phyloP scores from a whole-genome alignment of 768 basidiomycete genomes.

The Lyophyllum atratum region DNA sequence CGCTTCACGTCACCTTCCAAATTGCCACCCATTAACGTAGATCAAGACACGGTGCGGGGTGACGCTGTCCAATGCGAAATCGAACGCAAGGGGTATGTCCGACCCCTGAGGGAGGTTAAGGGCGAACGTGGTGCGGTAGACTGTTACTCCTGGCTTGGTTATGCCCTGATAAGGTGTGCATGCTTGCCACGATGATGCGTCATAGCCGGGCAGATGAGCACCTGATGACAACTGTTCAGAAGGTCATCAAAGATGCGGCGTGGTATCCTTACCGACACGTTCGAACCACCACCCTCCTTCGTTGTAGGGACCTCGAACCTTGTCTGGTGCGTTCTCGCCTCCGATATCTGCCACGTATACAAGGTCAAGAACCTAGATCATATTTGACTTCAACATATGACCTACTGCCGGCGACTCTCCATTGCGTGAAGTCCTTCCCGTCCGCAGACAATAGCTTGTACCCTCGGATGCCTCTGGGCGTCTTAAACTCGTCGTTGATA shows the following conservation, averaged over 20 bases:
- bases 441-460: slow-evolving; percentile 47
- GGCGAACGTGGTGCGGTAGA: slow-evolving; percentile 62
- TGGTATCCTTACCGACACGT: slow-evolving; percentile 40
- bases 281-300: slow-evolving; percentile 61
- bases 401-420: slow-evolving; percentile 43
- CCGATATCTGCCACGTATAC: slow-evolving; percentile 29
- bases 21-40: slow-evolving; percentile 76
- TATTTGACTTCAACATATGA: neutral
- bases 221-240: slow-evolving; percentile 25
- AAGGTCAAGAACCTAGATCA: neutral
- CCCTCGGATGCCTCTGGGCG: slow-evolving; percentile 68
- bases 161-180: slow-evolving; percentile 49
- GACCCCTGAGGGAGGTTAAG: slow-evolving; percentile 49
- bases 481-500: slow-evolving; percentile 47
- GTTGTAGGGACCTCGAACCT: slow-evolving; percentile 58
- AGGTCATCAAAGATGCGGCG: neutral
- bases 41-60: slow-evolving; percentile 64
- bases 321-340: slow-evolving; percentile 51
- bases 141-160: slow-evolving; percentile 55
- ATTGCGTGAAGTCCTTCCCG: slow-evolving; percentile 32
- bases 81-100: slow-evolving; percentile 62
- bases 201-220: slow-evolving; percentile 61
- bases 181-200: slow-evolving; percentile 54
- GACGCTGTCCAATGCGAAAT: slow-evolving; percentile 48
- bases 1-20: slow-evolving; percentile 66